These are phyloP conservation scores for Angomonas ambiguus DNA, from an alignment of 208 protist genomes.

Conservation along the genomic window DNA sequence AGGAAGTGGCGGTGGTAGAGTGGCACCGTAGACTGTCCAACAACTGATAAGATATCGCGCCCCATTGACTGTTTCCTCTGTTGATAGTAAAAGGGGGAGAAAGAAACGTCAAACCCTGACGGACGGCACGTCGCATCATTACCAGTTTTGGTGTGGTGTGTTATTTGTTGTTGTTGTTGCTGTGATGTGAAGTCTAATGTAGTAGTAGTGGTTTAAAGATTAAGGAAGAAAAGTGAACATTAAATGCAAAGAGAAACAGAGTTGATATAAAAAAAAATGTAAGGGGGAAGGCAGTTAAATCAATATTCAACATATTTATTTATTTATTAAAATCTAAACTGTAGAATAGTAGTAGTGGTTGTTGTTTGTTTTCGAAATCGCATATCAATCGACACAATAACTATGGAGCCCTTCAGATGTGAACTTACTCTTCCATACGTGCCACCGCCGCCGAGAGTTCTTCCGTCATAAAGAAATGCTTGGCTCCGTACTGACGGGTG, in stretches of 20 bases:
- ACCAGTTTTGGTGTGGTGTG: not conserved
- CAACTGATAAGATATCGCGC: too few relatives aligned
- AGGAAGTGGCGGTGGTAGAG: too few relatives aligned
- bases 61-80: too few relatives aligned
- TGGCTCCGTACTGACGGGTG: conserved; percentile 49
- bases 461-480: conserved; percentile 29
- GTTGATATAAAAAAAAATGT: not conserved
- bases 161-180: not conserved
- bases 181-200: not conserved
- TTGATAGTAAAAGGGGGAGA: not conserved
- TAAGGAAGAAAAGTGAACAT: not conserved
- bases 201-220: not conserved
- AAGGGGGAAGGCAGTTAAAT: not conserved
- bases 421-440: conserved; percentile 2
- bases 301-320: too few relatives aligned
- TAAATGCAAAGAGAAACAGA: not conserved
- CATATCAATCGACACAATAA: too few relatives aligned
- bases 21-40: too few relatives aligned
- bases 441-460: conserved; percentile 24
- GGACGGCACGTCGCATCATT: not conserved
- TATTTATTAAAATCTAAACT: too few relatives aligned
- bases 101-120: not conserved
- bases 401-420: too few relatives aligned
- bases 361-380: not conserved
- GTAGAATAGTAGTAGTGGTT: too few relatives aligned